Evolutionary conservation across 768 basidiomycete genomes (phyloP).

Genomic region (Kwoniella heveanensis): DNA sequence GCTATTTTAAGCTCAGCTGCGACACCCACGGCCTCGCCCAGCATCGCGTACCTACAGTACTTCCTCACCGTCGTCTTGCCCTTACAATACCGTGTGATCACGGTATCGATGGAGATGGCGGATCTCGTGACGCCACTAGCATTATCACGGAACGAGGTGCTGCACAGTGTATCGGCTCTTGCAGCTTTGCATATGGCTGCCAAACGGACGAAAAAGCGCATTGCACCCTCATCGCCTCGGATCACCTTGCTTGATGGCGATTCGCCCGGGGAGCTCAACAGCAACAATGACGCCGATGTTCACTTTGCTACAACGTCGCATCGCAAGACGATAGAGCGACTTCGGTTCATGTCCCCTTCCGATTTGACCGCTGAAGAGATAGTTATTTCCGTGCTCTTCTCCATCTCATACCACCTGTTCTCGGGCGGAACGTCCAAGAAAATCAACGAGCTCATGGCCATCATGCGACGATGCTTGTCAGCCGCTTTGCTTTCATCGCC

Average conservation of each 20-base stretch:
- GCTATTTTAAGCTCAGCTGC: background rate
- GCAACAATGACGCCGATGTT: slow-evolving; percentile 15
- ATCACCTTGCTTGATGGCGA: background rate
- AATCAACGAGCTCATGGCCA: slow-evolving; percentile 14
- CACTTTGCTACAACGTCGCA: slow-evolving; percentile 22
- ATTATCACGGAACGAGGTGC: slow-evolving; percentile 15
- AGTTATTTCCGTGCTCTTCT: slow-evolving; percentile 26
- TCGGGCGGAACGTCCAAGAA: slow-evolving; percentile 25
- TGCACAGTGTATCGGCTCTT: slow-evolving; percentile 17
- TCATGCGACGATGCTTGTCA: slow-evolving; percentile 18
- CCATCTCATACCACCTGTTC: slow-evolving; percentile 26
- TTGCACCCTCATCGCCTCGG: background rate
- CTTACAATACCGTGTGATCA: slow-evolving; percentile 22
- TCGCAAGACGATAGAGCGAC: slow-evolving; percentile 18
- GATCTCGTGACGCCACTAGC: slow-evolving; percentile 28
- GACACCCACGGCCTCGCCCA: slow-evolving; percentile 1
- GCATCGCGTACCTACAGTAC: slow-evolving; percentile 28
- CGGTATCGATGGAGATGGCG: slow-evolving; percentile 7
- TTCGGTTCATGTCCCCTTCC: slow-evolving; percentile 12
- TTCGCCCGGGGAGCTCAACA: background rate
- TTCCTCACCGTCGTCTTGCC: slow-evolving; percentile 32
- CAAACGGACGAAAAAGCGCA: slow-evolving; percentile 14
- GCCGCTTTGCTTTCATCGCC: slow-evolving; percentile 20
- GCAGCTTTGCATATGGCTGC: slow-evolving; percentile 31
- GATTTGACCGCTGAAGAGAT: slow-evolving; percentile 23